Evolutionary conservation across 2,329 filamentous ascomycete species (phyloP).

Genomic region (Camillea tinctor): DNA sequence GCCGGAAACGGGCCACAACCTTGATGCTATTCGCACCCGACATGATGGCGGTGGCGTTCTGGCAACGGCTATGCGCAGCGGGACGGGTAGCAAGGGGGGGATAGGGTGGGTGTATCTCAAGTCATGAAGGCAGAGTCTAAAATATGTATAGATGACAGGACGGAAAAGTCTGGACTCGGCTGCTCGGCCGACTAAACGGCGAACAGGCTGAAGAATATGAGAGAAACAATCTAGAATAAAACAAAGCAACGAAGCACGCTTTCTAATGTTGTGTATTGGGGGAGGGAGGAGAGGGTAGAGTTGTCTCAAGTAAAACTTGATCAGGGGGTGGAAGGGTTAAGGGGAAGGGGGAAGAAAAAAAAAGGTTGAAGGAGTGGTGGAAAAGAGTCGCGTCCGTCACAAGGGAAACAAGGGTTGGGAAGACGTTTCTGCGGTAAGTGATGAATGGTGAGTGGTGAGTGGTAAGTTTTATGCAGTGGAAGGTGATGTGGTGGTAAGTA

Average conservation of each 20-base stretch:
- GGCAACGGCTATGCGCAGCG: constrained; percentile 28
- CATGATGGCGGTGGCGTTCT: constrained; percentile 42
- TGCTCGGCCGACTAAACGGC: constrained; percentile 31
- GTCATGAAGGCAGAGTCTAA: constrained; percentile 19
- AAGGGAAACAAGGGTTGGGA: background rate
- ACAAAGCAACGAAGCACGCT: background rate
- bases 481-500: too few relatives aligned
- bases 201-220: constrained; percentile 27
- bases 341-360: background rate
- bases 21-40: constrained; percentile 66
- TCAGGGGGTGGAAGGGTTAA: background rate
- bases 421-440: background rate
- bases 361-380: background rate
- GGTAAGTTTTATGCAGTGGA: background rate
- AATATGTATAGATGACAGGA: constrained; percentile 5
- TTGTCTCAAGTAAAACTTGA: background rate
- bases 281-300: too few relatives aligned
- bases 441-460: too few relatives aligned
- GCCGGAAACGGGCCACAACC: constrained; percentile 97
- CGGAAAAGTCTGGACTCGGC: constrained; percentile 17
- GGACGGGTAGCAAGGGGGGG: constrained; percentile 15
- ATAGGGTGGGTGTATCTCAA: constrained; percentile 28
- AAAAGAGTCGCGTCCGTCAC: background rate
- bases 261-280: background rate
- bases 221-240: constrained; percentile 5